Base-by-base conservation (phyloP, 1,139 yeast genomes). In the Kurtzmaniella quercitrusa region DNA sequence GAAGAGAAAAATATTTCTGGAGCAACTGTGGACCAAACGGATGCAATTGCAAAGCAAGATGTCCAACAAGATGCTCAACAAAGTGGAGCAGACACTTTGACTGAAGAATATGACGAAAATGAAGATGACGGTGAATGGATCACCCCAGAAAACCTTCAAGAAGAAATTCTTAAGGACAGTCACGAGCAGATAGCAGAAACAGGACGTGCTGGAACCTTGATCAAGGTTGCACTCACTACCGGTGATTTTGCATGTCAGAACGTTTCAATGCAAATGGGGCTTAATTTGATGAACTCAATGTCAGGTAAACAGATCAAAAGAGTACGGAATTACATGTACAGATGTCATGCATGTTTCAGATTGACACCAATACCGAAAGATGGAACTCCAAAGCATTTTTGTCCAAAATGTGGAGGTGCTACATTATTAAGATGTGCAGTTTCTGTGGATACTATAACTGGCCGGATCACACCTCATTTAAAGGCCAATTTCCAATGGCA, bases 161-260 rank as follows among this genome's bases (percentile, higher is more conserved):
- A 84, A 52, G 81, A 80, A 43, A 71, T 87, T 58, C 61, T 80
- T 38, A 83, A 82, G 57, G 91, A 86, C 50, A 74, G 74, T 44
- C 80, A 70, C 35, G 80, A 73, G 52, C 60, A 61, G 11, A 56
- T 63, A 15, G 61, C 56, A 48, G 80, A 68, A 41, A 59, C 63
- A 15, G 56, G 66, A 4, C 57, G 59, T 16, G 22, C 14, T 17
- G 54, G 51, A 1, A 59, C 66, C 9, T 38, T 55, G 18, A 73
- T 80, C 49, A 78, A 81, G 49, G 94, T 84, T 19, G 98, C 97
- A 1, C 68, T 93, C 45, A 84, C 96, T 1, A 86, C 97, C 1
- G 96, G 96, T 21, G 99, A 93, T 78, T 93, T 91, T 69, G 98
- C 99, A 2, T 88, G 93, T 61, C 99, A 93, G 61, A 93, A 93